phyloP scores from a whole-genome alignment of 1,139 yeast species.

The Suhomyces maxii region DNA sequence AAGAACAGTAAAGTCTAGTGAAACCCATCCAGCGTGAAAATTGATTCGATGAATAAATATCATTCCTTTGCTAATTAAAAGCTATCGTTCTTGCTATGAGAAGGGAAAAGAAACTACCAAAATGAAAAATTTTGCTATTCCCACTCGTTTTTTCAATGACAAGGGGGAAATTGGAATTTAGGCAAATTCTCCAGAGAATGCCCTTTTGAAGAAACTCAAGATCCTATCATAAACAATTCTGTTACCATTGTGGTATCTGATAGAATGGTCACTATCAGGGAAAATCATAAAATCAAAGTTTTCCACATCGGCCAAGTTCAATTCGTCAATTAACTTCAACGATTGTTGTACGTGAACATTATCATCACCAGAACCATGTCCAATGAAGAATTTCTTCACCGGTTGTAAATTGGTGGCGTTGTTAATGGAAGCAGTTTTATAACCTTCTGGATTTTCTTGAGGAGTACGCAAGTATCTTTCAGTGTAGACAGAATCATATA shows the following conservation, averaged over 20 bases:
- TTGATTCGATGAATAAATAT: too few relatives aligned
- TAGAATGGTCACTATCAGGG: conserved; percentile 78
- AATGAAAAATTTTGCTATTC: too few relatives aligned
- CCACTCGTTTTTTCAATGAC: too few relatives aligned
- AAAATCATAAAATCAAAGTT: conserved; percentile 73
- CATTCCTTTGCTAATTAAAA: too few relatives aligned
- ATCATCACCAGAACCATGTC: conserved; percentile 84
- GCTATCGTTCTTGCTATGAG: too few relatives aligned
- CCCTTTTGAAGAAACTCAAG: conserved; percentile 56
- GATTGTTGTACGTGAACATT: conserved; percentile 79
- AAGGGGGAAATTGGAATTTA: background rate
- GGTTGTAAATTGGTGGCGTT: conserved; percentile 47
- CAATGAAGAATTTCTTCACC: conserved; percentile 61
- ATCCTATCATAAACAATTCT: conserved; percentile 65
- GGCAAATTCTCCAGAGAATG: conserved; percentile 49
- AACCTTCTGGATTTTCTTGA: conserved; percentile 58
- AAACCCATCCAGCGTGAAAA: too few relatives aligned
- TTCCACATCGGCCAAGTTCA: conserved; percentile 58
- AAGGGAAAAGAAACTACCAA: too few relatives aligned
- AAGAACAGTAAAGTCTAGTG: too few relatives aligned
- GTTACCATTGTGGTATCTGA: conserved; percentile 69
- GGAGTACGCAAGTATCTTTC: conserved; percentile 79
- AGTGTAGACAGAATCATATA: conserved; percentile 75
- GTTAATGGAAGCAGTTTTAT: conserved; percentile 52
- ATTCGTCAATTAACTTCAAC: conserved; percentile 60